Base-by-base conservation (phyloP, 768 basidiomycete genomes). In the Rhizopogon vulgaris region DNA sequence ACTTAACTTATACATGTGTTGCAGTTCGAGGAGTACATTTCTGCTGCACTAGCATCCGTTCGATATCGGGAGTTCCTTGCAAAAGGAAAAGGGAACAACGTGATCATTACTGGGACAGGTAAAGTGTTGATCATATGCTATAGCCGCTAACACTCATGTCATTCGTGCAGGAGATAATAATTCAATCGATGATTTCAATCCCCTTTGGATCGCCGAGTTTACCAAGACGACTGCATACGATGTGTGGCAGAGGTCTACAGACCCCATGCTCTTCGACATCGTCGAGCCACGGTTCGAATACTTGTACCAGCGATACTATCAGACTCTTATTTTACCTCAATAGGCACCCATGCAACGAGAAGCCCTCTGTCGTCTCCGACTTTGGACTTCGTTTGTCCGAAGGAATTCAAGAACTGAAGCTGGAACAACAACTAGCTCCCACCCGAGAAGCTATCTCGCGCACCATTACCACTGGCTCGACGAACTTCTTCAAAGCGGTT, bases 321-420 rank as follows among this genome's bases (percentile, higher is more conserved):
- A 22, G 38, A 46, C 38, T 52, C 52, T 53, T 37, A 48, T 40
- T 30, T 10, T 38, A 25, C 30, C 22, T 41, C 24, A 47, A 49
- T 55, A 94, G 94, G 45, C 95, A 98, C 68, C 95, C 95, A 37
- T 96, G 94, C 66, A 90, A 85, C 53, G 90, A 91, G 58, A 91
- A 90, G 63, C 87, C 90, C 0, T 88, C 89, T 12, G 83, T 90
- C 1, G 87, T 97, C 4, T 78, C 92, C 4, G 96, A 99, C 60
- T 85, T 99, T 34, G 89, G 94, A 8, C 76, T 98, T 4, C 85
- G 94, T 9, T 78, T 99, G 24, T 83, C 87, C 52, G 94, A 98
- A 70, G 94, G 94, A 2, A 81, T 98, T 15, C 93, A 96, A 63
- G 95, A 97, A 27, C 78, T 99, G 48, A 91, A 89, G 65, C 69